Percentiles rank a stretch among this genome's conserved stretches.
Conservation (phyloP, 805 yeast genomes). For the Wickerhamomyces queroliae region DNA sequence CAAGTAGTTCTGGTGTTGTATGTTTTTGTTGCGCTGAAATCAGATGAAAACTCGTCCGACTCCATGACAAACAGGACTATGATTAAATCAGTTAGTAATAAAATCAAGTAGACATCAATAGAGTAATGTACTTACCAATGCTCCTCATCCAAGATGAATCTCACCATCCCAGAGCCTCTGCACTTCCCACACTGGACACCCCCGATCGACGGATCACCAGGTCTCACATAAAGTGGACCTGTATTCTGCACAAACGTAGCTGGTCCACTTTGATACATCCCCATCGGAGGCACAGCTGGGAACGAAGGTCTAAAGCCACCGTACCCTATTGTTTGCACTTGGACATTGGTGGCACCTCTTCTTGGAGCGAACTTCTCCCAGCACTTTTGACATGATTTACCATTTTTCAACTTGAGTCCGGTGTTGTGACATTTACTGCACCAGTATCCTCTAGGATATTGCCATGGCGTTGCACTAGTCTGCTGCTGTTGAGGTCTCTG, state of each 20-base stretch:
- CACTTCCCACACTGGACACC: constrained; percentile 68
- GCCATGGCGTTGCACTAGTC: too few species aligned
- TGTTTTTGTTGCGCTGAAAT: too few species aligned
- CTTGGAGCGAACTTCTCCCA: constrained; percentile 49
- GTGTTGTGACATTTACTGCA: constrained; percentile 70
- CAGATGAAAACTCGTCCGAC: constrained; percentile 1
- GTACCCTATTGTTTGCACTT: constrained; percentile 1
- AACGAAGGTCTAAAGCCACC: background rate
- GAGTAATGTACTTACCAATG: constrained; percentile 60
- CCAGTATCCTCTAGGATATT: constrained; percentile 50
- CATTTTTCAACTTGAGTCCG: constrained; percentile 51
- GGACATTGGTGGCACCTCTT: constrained; percentile 1
- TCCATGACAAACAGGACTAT: constrained; percentile 1
- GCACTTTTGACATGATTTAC: constrained; percentile 58
- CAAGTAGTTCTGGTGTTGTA: too few species aligned
- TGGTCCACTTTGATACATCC: background rate
- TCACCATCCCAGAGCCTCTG: constrained; percentile 54
- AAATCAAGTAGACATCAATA: background rate
- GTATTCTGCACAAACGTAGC: constrained; percentile 1
- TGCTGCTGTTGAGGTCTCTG: constrained; percentile 2
- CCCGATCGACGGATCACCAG: constrained; percentile 73
- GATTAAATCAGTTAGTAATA: background rate
- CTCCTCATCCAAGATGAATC: constrained; percentile 54
- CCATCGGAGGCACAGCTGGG: background rate
- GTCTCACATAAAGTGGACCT: constrained; percentile 41